These are phyloP conservation scores for Sporothrix sp. DNA, from an alignment of 2,329 filamentous ascomycete genomes.

Conservation along the genomic window DNA sequence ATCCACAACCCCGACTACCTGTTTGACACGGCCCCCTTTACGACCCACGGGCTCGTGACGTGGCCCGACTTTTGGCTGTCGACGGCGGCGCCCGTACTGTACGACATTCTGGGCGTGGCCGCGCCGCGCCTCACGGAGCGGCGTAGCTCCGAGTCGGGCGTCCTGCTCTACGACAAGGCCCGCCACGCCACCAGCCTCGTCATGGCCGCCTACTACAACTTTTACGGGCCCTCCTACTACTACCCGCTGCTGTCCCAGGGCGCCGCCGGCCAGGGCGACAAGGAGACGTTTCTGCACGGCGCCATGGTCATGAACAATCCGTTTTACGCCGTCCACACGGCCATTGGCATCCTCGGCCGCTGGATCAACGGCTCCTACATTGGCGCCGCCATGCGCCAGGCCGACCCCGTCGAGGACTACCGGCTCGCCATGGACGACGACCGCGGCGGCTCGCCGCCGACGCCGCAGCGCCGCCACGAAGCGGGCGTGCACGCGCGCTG, in stretches of 20 bases:
- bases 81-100: slow-evolving; percentile 34
- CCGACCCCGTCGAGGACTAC: slow-evolving; percentile 25
- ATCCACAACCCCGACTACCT: slow-evolving; percentile 29
- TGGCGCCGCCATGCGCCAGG: slow-evolving; percentile 24
- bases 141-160: slow-evolving; percentile 37
- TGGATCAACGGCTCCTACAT: slow-evolving; percentile 22
- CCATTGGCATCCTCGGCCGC: slow-evolving; percentile 25
- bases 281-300: slow-evolving; percentile 38
- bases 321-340: slow-evolving; percentile 31
- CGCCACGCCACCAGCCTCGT: slow-evolving; percentile 37
- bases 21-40: slow-evolving; percentile 42
- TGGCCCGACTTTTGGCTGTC: slow-evolving; percentile 48
- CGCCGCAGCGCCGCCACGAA: too few relatives aligned
- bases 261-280: slow-evolving; percentile 35
- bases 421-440: slow-evolving; percentile 5
- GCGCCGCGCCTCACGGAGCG: slow-evolving; percentile 25
- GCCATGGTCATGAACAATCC: slow-evolving; percentile 32
- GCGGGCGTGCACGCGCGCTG: not conserved
- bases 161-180: slow-evolving; percentile 39
- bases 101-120: slow-evolving; percentile 29
- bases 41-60: slow-evolving; percentile 40
- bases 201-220: slow-evolving; percentile 45
- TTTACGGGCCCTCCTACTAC: slow-evolving; percentile 41
- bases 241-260: slow-evolving; percentile 39
- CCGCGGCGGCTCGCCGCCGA: not conserved